phyloP scores from a whole-genome alignment of 306 rosid genomes.

The Datisca glomerata region DNA sequence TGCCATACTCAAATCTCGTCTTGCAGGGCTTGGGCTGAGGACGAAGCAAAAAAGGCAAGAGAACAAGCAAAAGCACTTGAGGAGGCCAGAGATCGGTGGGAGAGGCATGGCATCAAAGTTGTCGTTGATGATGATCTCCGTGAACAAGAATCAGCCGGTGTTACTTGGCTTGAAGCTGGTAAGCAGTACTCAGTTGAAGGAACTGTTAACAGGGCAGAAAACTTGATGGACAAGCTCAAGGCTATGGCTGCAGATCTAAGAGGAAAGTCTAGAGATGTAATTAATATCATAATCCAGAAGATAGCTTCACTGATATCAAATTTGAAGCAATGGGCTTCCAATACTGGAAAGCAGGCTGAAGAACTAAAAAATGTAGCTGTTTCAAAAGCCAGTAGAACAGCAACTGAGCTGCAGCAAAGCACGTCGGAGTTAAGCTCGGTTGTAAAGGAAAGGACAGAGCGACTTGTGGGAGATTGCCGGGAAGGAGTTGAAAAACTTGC shows the following conservation, averaged over 20 bases:
- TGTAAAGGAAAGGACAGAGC: conserved; percentile 63
- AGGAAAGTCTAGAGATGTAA: conserved; percentile 52
- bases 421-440: conserved; percentile 40
- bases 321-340: conserved; percentile 44
- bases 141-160: conserved; percentile 55
- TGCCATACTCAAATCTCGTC: conserved; percentile 5
- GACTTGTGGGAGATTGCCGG: conserved; percentile 72
- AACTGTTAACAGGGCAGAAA: conserved; percentile 58
- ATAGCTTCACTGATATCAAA: conserved; percentile 41
- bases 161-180: conserved; percentile 73
- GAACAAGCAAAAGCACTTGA: conserved; percentile 84
- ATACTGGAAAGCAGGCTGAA: conserved; percentile 45
- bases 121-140: conserved; percentile 83
- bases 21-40: conserved; percentile 94
- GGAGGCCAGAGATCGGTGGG: conserved; percentile 97
- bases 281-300: conserved; percentile 42
- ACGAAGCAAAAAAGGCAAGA: conserved; percentile 89
- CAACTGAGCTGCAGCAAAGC: conserved; percentile 47
- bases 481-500: conserved; percentile 86
- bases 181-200: conserved; percentile 54
- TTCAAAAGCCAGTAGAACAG: conserved; percentile 41
- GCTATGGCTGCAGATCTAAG: conserved; percentile 37
- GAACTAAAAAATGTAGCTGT: conserved; percentile 33
- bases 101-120: conserved; percentile 87
- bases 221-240: conserved; percentile 56